Base-by-base conservation (phyloP, 2,329 filamentous ascomycete genomes). In the Fusarium odoratissimum region DNA sequence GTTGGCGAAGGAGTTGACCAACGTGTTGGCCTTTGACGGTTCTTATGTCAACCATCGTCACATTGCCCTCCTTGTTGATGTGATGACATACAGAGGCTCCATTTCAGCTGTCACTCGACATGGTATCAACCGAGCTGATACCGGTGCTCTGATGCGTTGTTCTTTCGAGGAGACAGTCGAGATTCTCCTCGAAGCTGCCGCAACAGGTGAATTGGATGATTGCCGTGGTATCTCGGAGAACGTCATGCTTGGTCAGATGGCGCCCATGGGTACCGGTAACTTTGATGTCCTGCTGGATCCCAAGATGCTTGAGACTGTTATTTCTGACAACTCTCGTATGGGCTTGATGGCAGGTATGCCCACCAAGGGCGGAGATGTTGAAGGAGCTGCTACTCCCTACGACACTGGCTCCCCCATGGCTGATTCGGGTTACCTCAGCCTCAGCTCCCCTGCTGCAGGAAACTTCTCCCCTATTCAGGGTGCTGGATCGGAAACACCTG, bases 101-200 rank as follows among this genome's bases (percentile, higher is more conserved):
- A 91, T 99, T 78, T 97, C 97, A 82, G 95, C 96, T 19, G 95
- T 99, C 72, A 99, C 96, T 62, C 93, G 96, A 83, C 96, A 99
- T 81, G 96, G 96, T 84, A 99, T 99, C 86, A 99, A 99, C 86
- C 91, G 96, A 78, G 94, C 95, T 31, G 96, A 99, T 80, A 99
- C 97, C 70, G 96, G 96, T 86, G 97, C 96, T 14, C 88, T 99
- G 78, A 99, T 99, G 96, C 93, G 96, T 82, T 99, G 97, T 87
- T 99, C 96, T 4, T 99, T 99, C 84, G 96, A 99, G 84, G 97
- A 99, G 83, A 99, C 96, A 1, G 96, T 99, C 44, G 97, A 99
- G 81, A 99, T 99, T 86, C 87, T 99, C 59, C 90, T 99, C 25
- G 96, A 99, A 80, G 97, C 96, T 69, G 96, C 96, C 30, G 94